Evolutionary conservation across 2,329 filamentous ascomycete species (phyloP).

Genomic region (Elsinoe perseae): DNA sequence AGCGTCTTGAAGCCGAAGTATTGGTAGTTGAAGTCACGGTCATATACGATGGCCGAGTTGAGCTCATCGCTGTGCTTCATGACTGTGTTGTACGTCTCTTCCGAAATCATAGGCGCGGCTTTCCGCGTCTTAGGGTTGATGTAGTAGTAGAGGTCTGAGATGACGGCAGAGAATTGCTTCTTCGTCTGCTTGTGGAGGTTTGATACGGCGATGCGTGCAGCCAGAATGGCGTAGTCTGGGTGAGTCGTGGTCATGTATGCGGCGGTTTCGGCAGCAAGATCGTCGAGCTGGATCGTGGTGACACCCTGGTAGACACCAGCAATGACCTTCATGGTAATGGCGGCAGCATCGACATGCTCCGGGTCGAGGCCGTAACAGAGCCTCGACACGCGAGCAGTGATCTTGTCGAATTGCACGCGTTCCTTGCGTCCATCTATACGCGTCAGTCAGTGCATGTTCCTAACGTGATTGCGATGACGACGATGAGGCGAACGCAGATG

Average conservation of each 20-base stretch:
- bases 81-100: conserved; percentile 82
- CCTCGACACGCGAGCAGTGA: conserved; percentile 94
- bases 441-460: conserved; percentile 19
- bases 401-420: conserved; percentile 99
- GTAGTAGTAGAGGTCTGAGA: conserved; percentile 90
- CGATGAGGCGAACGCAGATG: conserved; percentile 15
- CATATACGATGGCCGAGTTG: conserved; percentile 97
- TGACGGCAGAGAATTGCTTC: conserved; percentile 97
- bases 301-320: conserved; percentile 98
- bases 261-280: conserved; percentile 94
- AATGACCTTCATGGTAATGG: conserved; percentile 99
- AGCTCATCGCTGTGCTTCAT: conserved; percentile 96
- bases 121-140: conserved; percentile 86
- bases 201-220: conserved; percentile 95
- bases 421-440: conserved; percentile 96
- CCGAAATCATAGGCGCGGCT: conserved; percentile 86
- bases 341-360: conserved; percentile 92
- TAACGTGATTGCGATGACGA: conserved; percentile 17
- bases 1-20: conserved; percentile 99
- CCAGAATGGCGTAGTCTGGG: conserved; percentile 96
- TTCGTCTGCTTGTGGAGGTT: conserved; percentile 99
- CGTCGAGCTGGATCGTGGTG: conserved; percentile 90
- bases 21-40: conserved; percentile 99
- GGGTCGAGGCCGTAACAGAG: conserved; percentile 95
- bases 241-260: conserved; percentile 99